These are phyloP conservation scores for Cicer judaicum DNA, from an alignment of 306 rosid genomes.

Conservation along the genomic window DNA sequence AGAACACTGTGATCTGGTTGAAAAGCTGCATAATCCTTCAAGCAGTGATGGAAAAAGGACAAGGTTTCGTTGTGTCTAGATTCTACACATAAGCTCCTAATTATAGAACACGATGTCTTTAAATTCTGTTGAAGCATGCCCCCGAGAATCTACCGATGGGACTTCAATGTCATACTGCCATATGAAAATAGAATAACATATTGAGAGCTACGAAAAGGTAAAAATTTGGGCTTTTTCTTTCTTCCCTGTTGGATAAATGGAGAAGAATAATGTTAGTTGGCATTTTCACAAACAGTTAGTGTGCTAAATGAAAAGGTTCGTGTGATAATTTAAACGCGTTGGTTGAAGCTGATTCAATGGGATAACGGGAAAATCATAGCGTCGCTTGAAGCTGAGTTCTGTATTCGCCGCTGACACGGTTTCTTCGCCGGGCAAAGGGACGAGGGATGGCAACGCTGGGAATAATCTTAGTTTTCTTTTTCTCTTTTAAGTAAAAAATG, in stretches of 20 bases:
- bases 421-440: slow-evolving; percentile 9
- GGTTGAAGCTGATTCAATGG: not conserved
- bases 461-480: not conserved
- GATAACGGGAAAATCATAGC: not conserved
- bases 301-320: slow-evolving; percentile 28
- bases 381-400: not conserved
- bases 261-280: not conserved
- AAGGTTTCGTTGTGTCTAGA: slow-evolving; percentile 61
- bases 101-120: slow-evolving; percentile 55
- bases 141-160: slow-evolving; percentile 29
- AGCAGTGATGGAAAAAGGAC: slow-evolving; percentile 55
- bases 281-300: slow-evolving; percentile 50
- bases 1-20: slow-evolving; percentile 61
- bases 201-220: slow-evolving; percentile 22
- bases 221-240: not conserved
- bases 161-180: not conserved
- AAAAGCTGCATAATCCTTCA: slow-evolving; percentile 46
- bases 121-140: slow-evolving; percentile 57
- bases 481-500: not conserved
- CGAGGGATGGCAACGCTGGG: not conserved
- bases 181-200: not conserved
- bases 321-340: not conserved
- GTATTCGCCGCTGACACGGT: not conserved
- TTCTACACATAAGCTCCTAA: slow-evolving; percentile 53
- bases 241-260: not conserved